Evolutionary conservation across 305 asterid species (phyloP).

Genomic region (Andrographis paniculata): DNA sequence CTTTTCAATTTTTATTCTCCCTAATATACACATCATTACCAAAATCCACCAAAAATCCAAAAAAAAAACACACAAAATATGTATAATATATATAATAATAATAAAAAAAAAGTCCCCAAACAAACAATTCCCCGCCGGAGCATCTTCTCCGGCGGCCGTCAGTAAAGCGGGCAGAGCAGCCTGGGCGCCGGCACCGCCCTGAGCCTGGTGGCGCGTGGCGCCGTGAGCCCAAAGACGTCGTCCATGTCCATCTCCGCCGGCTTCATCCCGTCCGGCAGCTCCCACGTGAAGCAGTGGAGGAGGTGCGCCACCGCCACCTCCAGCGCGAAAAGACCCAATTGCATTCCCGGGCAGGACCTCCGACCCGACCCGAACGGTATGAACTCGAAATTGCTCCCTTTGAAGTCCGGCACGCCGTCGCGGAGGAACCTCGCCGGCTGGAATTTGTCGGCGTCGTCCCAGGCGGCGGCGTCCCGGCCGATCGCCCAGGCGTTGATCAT

Average conservation of each 20-base stretch:
- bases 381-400: constrained; percentile 67
- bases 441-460: constrained; percentile 41
- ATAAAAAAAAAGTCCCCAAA: neutral
- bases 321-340: constrained; percentile 68
- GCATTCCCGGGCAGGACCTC: constrained; percentile 96
- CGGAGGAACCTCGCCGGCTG: constrained; percentile 35
- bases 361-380: constrained; percentile 93
- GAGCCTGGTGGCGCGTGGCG: constrained; percentile 69
- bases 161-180: constrained; percentile 46
- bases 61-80: neutral
- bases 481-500: constrained; percentile 50
- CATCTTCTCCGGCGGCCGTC: constrained; percentile 29
- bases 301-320: constrained; percentile 83
- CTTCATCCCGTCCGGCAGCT: constrained; percentile 82
- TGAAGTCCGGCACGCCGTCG: constrained; percentile 35
- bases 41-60: neutral
- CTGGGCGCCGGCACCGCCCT: constrained; percentile 67
- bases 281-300: constrained; percentile 78
- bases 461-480: constrained; percentile 39
- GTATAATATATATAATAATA: neutral
- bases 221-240: constrained; percentile 82
- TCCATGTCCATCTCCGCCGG: constrained; percentile 61
- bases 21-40: neutral
- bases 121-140: no score
- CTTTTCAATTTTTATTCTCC: no score